phyloP scores from a whole-genome alignment of 208 protist species.

The Leptomonas pyrrhocoris region DNA sequence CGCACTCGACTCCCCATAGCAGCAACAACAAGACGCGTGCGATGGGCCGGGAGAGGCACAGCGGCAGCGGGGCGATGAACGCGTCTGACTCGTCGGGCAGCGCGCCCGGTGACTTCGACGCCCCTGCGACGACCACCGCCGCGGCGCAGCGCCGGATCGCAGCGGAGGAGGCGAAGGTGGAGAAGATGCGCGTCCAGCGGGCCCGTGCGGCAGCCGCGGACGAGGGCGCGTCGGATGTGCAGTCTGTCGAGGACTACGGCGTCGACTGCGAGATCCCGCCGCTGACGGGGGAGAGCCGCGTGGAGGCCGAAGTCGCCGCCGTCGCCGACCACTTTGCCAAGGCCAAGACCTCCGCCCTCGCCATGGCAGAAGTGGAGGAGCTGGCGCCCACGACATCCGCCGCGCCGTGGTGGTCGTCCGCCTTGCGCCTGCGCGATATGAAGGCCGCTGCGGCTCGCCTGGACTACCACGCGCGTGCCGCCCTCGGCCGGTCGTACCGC shows the following conservation, averaged over 20 bases:
- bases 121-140: neutral
- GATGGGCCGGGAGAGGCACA: neutral
- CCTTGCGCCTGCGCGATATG: constrained; percentile 70
- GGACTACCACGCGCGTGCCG: constrained; percentile 71
- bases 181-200: constrained; percentile 41
- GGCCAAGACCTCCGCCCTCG: constrained; percentile 28
- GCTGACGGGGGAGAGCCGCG: constrained; percentile 24
- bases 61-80: neutral
- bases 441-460: constrained; percentile 61
- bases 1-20: neutral
- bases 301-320: constrained; percentile 39
- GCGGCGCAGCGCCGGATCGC: constrained; percentile 17
- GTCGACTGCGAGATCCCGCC: constrained; percentile 22
- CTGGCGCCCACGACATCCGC: constrained; percentile 31
- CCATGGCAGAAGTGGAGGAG: constrained; percentile 24
- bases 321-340: constrained; percentile 29
- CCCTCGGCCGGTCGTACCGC: constrained; percentile 49
- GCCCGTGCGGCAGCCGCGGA: constrained; percentile 71
- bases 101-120: neutral
- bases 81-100: neutral
- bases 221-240: constrained; percentile 58
- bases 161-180: constrained; percentile 31
- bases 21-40: neutral
- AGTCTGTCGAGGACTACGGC: constrained; percentile 76
- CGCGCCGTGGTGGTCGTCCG: constrained; percentile 75